phyloP scores from a whole-genome alignment of 129 eudicot species.

The Artemisia tridentata region DNA sequence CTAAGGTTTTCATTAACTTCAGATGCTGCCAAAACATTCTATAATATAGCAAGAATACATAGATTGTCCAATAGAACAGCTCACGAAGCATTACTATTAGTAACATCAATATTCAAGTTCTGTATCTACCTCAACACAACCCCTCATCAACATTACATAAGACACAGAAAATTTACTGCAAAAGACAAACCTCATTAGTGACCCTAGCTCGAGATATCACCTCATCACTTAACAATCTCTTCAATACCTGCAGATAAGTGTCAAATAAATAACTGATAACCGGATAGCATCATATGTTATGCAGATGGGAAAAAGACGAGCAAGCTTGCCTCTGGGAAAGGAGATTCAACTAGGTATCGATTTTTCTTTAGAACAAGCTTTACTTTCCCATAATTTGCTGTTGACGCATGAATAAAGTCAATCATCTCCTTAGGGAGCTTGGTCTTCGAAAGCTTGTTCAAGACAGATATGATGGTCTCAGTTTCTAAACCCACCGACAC shows the following conservation, averaged over 20 bases:
- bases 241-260: slow-evolving; percentile 57
- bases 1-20: too few relatives aligned
- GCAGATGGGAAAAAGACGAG: background rate
- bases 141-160: too few relatives aligned
- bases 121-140: background rate
- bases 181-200: slow-evolving; percentile 51
- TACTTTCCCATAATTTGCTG: slow-evolving; percentile 94
- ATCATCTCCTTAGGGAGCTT: slow-evolving; percentile 95
- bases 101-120: too few relatives aligned
- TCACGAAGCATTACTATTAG: too few relatives aligned
- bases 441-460: slow-evolving; percentile 85
- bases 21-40: too few relatives aligned
- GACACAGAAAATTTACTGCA: background rate
- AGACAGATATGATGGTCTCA: slow-evolving; percentile 69
- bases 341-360: slow-evolving; percentile 81
- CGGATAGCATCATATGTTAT: background rate
- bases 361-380: slow-evolving; percentile 93
- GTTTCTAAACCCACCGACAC: slow-evolving; percentile 97
- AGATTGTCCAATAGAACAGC: too few relatives aligned
- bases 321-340: slow-evolving; percentile 78
- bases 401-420: slow-evolving; percentile 78
- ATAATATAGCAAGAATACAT: too few relatives aligned
- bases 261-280: background rate
- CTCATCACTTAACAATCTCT: slow-evolving; percentile 72
- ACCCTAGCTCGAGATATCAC: slow-evolving; percentile 81